Percentiles rank a stretch among this genome's conserved stretches.
phyloP scores from a whole-genome alignment of 192 early-diverging fungal species.

The Cladochytrium replicatum region DNA sequence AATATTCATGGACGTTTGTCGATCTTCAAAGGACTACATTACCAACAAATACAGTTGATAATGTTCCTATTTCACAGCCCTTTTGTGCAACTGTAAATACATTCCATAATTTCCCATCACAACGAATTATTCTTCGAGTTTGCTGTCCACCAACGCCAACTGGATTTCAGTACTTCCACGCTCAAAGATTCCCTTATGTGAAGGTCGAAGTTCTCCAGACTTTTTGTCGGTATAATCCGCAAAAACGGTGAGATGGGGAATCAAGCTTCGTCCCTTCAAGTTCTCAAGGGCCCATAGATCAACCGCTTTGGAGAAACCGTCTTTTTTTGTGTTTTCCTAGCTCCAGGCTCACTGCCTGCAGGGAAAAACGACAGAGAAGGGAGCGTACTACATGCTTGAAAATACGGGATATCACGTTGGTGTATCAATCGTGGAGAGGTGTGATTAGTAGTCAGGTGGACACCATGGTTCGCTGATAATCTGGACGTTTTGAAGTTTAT shows the following conservation, averaged over 20 bases:
- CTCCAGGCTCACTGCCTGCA: no score
- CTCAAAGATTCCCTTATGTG: constrained; percentile 7
- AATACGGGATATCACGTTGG: constrained; percentile 84
- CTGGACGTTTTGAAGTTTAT: constrained; percentile 97
- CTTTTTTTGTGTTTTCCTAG: not conserved
- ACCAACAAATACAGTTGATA: no score
- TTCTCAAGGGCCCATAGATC: constrained; percentile 6
- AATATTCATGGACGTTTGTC: no score
- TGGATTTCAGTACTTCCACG: constrained; percentile 4
- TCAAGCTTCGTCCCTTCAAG: no score
- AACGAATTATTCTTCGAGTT: no score
- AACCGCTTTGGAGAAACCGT: constrained; percentile 2
- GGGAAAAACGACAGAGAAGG: constrained; percentile 77
- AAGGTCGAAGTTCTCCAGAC: constrained; percentile 1
- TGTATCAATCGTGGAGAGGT: constrained; percentile 76
- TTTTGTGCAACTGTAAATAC: no score
- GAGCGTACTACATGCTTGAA: constrained; percentile 86
- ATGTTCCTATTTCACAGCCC: no score
- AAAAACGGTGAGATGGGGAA: no score
- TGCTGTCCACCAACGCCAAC: no score
- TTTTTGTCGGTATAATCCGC: constrained; percentile 7
- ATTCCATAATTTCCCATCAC: no score
- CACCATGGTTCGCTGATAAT: constrained; percentile 87
- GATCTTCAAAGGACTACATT: no score
- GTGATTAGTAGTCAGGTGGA: no score